Evolutionary conservation across 768 basidiomycete species (phyloP).

Genomic region (Rhizopogon rudus): DNA sequence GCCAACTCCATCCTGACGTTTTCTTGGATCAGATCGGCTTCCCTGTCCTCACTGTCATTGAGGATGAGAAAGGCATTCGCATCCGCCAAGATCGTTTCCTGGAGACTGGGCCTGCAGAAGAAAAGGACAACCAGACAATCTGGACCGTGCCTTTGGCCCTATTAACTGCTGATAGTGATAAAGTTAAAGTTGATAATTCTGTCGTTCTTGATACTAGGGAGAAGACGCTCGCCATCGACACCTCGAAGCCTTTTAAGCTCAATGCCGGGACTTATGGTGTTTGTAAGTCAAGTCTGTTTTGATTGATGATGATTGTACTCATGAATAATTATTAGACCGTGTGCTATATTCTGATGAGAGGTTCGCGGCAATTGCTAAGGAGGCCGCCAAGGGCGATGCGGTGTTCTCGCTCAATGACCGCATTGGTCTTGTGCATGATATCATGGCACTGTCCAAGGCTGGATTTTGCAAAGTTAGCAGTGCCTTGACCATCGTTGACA

Average conservation of each 20-base stretch:
- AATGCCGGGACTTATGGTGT: constrained; percentile 88
- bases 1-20: neutral
- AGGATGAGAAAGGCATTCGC: constrained; percentile 63
- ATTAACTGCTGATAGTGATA: constrained; percentile 47
- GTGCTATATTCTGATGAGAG: constrained; percentile 83
- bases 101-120: constrained; percentile 72
- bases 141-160: constrained; percentile 45
- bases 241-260: constrained; percentile 77
- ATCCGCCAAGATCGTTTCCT: constrained; percentile 92
- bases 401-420: constrained; percentile 80
- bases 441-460: constrained; percentile 74
- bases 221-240: constrained; percentile 65
- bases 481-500: constrained; percentile 66
- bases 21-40: constrained; percentile 57
- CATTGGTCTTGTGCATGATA: constrained; percentile 84
- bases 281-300: constrained; percentile 47
- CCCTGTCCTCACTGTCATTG: constrained; percentile 85
- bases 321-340: constrained; percentile 47
- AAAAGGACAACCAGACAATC: constrained; percentile 81
- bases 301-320: neutral
- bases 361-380: constrained; percentile 69
- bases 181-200: constrained; percentile 52
- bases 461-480: constrained; percentile 76
- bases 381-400: constrained; percentile 63
- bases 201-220: constrained; percentile 68